These are phyloP conservation scores for Fusarium fracticaudum DNA, from an alignment of 2,329 filamentous ascomycete genomes.

Conservation along the genomic window DNA sequence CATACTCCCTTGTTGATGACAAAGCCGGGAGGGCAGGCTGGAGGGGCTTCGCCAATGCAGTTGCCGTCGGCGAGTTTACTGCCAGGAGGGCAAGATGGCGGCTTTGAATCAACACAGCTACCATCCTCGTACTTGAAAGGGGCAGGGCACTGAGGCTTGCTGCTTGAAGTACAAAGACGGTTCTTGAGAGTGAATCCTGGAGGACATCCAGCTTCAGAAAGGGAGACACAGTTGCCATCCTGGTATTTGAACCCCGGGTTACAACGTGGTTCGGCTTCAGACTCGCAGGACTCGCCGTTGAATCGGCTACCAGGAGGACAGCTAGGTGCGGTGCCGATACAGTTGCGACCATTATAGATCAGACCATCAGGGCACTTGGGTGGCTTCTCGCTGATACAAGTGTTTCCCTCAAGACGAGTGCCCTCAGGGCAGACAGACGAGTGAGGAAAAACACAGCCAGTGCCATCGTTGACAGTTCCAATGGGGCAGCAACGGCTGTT, in stretches of 20 bases:
- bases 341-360: conserved; percentile 10
- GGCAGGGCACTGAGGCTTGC: not conserved
- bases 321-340: not conserved
- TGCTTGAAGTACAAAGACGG: conserved; percentile 12
- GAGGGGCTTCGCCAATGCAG: not conserved
- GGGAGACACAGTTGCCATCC: conserved; percentile 1
- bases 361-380: conserved; percentile 5
- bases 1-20: not conserved
- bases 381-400: conserved; percentile 6
- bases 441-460: conserved; percentile 26
- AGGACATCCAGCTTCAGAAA: not conserved
- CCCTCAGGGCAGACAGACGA: conserved; percentile 19
- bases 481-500: conserved; percentile 18
- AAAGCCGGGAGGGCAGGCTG: not conserved
- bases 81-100: not conserved
- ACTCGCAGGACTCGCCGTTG: conserved; percentile 22
- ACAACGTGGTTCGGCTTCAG: not conserved
- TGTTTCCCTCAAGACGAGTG: conserved; percentile 18
- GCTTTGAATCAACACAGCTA: conserved; percentile 1
- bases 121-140: conserved; percentile 3
- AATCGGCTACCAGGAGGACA: conserved; percentile 4
- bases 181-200: conserved; percentile 17
- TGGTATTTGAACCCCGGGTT: not conserved
- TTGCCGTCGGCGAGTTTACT: not conserved
- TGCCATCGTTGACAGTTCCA: conserved; percentile 25